Evolutionary conservation across 2,329 filamentous ascomycete genomes (phyloP), one percentile per base, ranked within the genome.

Genomic region (Talaromyces verruculosus): DNA sequence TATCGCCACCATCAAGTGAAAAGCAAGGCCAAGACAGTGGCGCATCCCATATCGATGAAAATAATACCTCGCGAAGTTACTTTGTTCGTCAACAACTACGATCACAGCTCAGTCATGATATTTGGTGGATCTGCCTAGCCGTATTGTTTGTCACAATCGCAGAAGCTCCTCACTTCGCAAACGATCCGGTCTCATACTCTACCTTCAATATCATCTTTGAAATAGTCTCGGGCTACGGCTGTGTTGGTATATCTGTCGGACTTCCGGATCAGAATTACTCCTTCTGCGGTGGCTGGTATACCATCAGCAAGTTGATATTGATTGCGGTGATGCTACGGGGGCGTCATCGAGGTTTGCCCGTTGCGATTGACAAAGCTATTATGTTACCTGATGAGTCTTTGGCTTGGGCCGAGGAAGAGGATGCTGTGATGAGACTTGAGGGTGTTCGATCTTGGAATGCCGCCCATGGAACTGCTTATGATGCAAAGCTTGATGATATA

Each of bases 51-150:
- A 61, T 63, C 33, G 66, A 68, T 7, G 74, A 78, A 49, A 71
- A 57, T 5, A 57, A 64, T 30, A 47, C 69, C 6, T 82, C 80
- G 7, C 81, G 78, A 15, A 77, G 80, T 63, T 82, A 81, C 67
- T 85, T 86, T 63, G 77, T 87, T 15, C 80, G 81, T 47, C 81
- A 85, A 67, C 87, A 90, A 72, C 79, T 89, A 25, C 84, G 86
- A n/a, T 84, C 84, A 5, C 88, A 90, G 73, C 81, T 90, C 1
- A 85, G 86, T 35, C 87, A 90, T 73, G 88, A 90, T 71, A 79
- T 90, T 17, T 90, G 88, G 88, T 87, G 84, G 79, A 84, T 90
- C 15, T 83, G 86, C 2, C 75, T 89, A 0, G 85, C 86, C 1
- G 82, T 88, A 13, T 80, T 89, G 60, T 74, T 87, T 37, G 87